phyloP scores from a whole-genome alignment of 2,329 filamentous ascomycete species.

The Fusarium anguioides region DNA sequence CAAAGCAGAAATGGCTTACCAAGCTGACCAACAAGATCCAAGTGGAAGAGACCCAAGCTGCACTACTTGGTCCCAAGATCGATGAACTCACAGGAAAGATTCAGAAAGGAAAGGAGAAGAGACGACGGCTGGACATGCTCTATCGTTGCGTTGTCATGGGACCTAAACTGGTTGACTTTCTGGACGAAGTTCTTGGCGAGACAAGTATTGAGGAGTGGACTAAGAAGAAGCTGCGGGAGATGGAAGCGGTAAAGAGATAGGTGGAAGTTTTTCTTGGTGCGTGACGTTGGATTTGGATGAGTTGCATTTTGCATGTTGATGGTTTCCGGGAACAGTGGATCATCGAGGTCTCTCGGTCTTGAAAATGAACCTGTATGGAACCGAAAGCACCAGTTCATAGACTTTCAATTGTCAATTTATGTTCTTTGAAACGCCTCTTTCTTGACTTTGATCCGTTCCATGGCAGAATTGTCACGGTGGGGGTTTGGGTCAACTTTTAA shows the following conservation, averaged over 20 bases:
- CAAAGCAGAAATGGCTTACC: neutral
- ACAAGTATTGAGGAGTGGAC: neutral
- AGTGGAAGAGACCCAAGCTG: neutral
- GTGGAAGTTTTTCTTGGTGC: too few species aligned
- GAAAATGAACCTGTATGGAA: too few species aligned
- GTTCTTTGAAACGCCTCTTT: too few species aligned
- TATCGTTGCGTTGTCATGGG: neutral
- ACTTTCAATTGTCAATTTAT: too few species aligned
- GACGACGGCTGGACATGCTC: neutral
- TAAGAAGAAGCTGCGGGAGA: neutral
- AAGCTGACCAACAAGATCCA: neutral
- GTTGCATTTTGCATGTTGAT: neutral
- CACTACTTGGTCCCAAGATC: neutral
- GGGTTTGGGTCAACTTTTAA: too few species aligned
- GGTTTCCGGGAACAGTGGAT: too few species aligned
- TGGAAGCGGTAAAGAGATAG: neutral
- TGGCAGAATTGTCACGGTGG: too few species aligned
- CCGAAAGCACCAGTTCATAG: too few species aligned
- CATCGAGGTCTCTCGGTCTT: too few species aligned
- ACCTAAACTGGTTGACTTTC: neutral
- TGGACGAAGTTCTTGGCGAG: neutral
- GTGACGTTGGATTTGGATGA: neutral
- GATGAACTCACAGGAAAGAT: neutral
- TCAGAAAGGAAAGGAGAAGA: neutral
- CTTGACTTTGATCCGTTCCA: too few species aligned